phyloP scores from a whole-genome alignment of 2,329 filamentous ascomycete species.

The Arthrobotrys sinensis region DNA sequence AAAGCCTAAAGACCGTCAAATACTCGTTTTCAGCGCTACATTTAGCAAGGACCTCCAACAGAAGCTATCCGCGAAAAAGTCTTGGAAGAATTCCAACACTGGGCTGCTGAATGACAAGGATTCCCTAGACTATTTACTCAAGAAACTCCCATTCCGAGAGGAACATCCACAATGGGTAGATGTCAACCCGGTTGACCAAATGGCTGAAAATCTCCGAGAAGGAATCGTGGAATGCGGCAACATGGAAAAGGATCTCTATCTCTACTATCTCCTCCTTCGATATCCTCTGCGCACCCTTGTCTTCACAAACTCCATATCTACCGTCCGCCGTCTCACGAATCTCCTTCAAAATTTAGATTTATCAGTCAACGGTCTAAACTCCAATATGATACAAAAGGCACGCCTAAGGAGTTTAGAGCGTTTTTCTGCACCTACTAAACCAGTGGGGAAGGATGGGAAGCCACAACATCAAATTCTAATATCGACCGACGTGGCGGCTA shows the following conservation, averaged over 20 bases:
- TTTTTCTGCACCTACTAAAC: conserved; percentile 75
- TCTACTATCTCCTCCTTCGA: conserved; percentile 88
- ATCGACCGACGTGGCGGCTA: conserved; percentile 92
- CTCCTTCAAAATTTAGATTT: conserved; percentile 87
- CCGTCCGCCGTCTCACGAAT: conserved; percentile 87
- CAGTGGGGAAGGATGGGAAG: conserved; percentile 62
- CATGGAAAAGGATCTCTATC: conserved; percentile 96
- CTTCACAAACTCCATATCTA: conserved; percentile 96
- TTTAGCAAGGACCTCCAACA: conserved; percentile 93
- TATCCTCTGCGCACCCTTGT: conserved; percentile 87
- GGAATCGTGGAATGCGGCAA: conserved; percentile 92
- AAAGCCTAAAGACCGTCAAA: conserved; percentile 76
- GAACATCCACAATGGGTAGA: conserved; percentile 91
- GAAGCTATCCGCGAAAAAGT: conserved; percentile 85
- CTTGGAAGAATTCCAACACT: conserved; percentile 69
- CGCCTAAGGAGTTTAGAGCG: conserved; percentile 92
- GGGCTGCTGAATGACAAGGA: conserved; percentile 80
- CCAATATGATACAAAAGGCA: conserved; percentile 95
- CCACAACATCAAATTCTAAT: conserved; percentile 79
- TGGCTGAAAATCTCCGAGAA: conserved; percentile 88
- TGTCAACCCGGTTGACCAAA: conserved; percentile 87
- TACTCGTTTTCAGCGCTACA: conserved; percentile 95
- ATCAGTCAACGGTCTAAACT: conserved; percentile 81
- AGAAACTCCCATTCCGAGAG: conserved; percentile 88
- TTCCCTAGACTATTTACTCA: conserved; percentile 92